Evolutionary conservation across 345 rosid genomes (phyloP).

Genomic region (Citrus sinensis): DNA sequence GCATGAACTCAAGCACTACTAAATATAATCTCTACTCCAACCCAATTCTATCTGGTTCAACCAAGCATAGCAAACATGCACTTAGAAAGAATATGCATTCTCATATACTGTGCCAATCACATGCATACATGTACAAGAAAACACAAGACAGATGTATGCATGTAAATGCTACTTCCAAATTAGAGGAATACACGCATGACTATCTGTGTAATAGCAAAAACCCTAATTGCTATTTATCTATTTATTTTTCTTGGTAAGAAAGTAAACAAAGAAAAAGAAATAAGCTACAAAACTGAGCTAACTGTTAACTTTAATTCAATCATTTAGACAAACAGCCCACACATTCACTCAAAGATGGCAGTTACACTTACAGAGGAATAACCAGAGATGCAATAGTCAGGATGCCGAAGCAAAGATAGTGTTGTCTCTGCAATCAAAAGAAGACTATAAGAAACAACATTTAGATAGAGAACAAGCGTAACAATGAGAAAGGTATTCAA

Average conservation of each 20-base stretch:
- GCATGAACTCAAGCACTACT: background rate
- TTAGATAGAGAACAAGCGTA: background rate
- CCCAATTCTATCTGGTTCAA: background rate
- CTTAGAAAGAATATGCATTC: background rate
- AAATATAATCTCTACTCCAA: background rate
- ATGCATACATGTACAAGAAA: background rate
- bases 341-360: background rate
- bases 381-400: constrained; percentile 94
- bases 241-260: background rate
- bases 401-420: constrained; percentile 86
- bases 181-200: background rate
- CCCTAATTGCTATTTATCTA: background rate
- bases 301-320: background rate
- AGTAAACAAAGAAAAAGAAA: background rate
- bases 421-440: constrained; percentile 65
- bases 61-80: background rate
- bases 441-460: background rate
- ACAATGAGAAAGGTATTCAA: background rate
- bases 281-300: background rate
- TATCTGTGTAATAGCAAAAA: background rate
- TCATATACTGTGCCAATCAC: background rate
- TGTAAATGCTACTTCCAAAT: background rate
- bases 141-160: background rate
- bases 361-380: constrained; percentile 74
- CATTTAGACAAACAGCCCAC: background rate